Evolutionary conservation across 1,284 basidiomycete species (phyloP).

Genomic region (Apiotrichum sp.): DNA sequence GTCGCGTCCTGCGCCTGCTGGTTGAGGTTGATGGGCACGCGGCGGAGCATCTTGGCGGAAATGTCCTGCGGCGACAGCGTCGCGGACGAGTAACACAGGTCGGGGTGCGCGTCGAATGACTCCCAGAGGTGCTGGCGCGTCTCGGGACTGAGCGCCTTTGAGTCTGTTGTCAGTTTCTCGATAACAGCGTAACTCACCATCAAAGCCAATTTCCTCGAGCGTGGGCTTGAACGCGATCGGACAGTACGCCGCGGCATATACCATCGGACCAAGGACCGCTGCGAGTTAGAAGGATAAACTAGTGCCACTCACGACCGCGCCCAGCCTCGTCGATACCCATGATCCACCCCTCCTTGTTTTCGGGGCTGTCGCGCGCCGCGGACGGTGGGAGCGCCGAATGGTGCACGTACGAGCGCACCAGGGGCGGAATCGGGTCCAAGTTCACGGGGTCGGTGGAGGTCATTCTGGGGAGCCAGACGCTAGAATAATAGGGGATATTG

Average conservation of each 20-base stretch:
- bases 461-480: background rate
- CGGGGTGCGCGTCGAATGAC: slow-evolving; percentile 27
- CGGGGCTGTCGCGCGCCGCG: slow-evolving; percentile 49
- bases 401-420: slow-evolving; percentile 71
- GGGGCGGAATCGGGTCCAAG: slow-evolving; percentile 54
- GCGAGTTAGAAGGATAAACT: slow-evolving; percentile 1
- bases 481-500: background rate
- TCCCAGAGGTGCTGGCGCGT: slow-evolving; percentile 54
- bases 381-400: slow-evolving; percentile 67
- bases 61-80: slow-evolving; percentile 69
- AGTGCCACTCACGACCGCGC: slow-evolving; percentile 59
- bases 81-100: slow-evolving; percentile 50
- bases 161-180: slow-evolving; percentile 51
- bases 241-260: slow-evolving; percentile 93
- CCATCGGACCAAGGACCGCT: slow-evolving; percentile 59
- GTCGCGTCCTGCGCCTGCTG: slow-evolving; percentile 89
- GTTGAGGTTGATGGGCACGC: slow-evolving; percentile 81
- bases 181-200: slow-evolving; percentile 48
- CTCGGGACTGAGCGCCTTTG: slow-evolving; percentile 77
- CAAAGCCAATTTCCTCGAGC: slow-evolving; percentile 79
- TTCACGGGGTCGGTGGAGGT: slow-evolving; percentile 39
- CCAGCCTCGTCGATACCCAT: slow-evolving; percentile 97
- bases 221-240: slow-evolving; percentile 68
- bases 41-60: slow-evolving; percentile 80
- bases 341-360: slow-evolving; percentile 53